Evolutionary conservation across 176 grass and related monocot genomes (phyloP).

Genomic region (Coix lacrymajobi): DNA sequence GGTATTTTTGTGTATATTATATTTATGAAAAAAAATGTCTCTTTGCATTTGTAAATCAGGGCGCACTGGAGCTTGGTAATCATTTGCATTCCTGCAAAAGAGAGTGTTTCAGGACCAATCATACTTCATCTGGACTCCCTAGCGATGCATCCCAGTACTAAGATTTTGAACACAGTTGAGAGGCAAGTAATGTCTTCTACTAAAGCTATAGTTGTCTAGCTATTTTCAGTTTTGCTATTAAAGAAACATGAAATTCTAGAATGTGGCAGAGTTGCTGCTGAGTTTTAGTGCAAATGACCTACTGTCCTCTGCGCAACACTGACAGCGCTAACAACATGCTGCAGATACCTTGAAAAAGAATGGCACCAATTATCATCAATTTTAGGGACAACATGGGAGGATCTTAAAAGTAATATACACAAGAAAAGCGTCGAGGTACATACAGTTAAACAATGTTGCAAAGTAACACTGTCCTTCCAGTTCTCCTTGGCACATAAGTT

Average conservation of each 20-base stretch:
- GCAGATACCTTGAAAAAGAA: conserved; percentile 59
- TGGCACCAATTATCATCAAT: conserved; percentile 38
- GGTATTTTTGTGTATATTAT: background rate
- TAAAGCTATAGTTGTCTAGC: background rate
- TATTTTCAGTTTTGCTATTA: background rate
- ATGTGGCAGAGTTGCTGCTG: background rate
- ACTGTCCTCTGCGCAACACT: background rate
- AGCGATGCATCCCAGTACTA: conserved; percentile 52
- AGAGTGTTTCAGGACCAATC: conserved; percentile 60
- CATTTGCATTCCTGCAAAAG: conserved; percentile 76
- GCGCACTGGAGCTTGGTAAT: conserved; percentile 95
- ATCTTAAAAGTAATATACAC: conserved; percentile 34
- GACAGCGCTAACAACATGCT: conserved; percentile 8
- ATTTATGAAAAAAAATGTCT: conserved; percentile 4
- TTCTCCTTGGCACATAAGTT: background rate
- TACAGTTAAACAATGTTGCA: background rate
- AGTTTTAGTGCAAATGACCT: background rate
- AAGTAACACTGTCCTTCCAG: background rate
- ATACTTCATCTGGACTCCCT: conserved; percentile 94
- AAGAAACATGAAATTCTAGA: background rate
- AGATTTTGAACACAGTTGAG: conserved; percentile 46
- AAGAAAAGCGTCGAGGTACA: conserved; percentile 42
- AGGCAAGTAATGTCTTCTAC: conserved; percentile 27
- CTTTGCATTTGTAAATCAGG: conserved; percentile 44
- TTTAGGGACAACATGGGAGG: conserved; percentile 39